Percentiles rank a stretch among this genome's conserved stretches.
Evolutionary conservation across 805 yeast species (phyloP).

Genomic region (Spathaspora hagerdaliae): DNA sequence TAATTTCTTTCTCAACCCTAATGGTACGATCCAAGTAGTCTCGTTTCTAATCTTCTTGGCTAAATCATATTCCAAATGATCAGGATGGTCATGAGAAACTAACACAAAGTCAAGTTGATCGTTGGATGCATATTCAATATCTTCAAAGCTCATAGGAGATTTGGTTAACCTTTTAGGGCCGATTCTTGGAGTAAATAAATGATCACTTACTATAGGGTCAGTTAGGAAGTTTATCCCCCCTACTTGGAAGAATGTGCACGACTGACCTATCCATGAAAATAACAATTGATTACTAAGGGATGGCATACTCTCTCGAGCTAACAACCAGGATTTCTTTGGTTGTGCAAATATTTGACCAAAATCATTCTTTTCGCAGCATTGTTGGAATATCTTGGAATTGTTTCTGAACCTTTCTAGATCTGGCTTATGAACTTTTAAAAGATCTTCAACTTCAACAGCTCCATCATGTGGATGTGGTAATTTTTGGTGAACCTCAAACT

Average conservation of each 20-base stretch:
- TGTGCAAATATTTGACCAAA: slow-evolving; percentile 12
- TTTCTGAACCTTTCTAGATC: slow-evolving; percentile 41
- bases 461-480: slow-evolving; percentile 43
- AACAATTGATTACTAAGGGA: slow-evolving; percentile 49
- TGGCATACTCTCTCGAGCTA: slow-evolving; percentile 3
- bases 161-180: slow-evolving; percentile 86
- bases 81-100: slow-evolving; percentile 94
- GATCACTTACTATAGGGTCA: slow-evolving; percentile 76
- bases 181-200: slow-evolving; percentile 53
- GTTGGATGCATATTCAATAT: slow-evolving; percentile 49
- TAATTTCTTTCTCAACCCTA: slow-evolving; percentile 64
- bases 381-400: slow-evolving; percentile 26
- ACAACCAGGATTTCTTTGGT: background rate
- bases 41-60: slow-evolving; percentile 49
- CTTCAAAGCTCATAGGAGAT: slow-evolving; percentile 63
- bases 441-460: slow-evolving; percentile 47
- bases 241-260: slow-evolving; percentile 72
- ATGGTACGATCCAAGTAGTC: slow-evolving; percentile 82
- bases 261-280: slow-evolving; percentile 92
- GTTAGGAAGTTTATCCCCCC: slow-evolving; percentile 73
- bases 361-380: slow-evolving; percentile 18
- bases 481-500: slow-evolving; percentile 32
- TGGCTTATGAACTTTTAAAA: slow-evolving; percentile 62
- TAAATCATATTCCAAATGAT: slow-evolving; percentile 73
- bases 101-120: slow-evolving; percentile 62